Conservation (phyloP, 371 early-diverging fungal genomes). For the Mortierella sp. region DNA sequence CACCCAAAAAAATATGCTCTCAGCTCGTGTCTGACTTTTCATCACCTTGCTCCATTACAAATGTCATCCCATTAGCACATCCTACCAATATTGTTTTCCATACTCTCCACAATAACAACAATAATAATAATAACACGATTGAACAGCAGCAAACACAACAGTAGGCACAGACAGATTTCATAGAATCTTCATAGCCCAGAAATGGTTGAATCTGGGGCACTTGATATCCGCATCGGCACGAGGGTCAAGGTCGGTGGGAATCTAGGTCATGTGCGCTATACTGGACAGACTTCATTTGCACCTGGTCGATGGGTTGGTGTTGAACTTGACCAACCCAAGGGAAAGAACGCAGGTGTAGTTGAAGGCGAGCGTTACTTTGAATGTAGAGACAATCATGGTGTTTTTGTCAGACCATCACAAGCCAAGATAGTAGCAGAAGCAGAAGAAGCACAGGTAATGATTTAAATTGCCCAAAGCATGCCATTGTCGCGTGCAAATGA, state of each 20-base stretch:
- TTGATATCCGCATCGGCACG: constrained; percentile 62
- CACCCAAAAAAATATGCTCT: constrained; percentile 4
- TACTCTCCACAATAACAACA: background rate
- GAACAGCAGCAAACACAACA: background rate
- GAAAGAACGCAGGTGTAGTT: constrained; percentile 87
- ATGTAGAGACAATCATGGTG: constrained; percentile 76
- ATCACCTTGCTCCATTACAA: background rate
- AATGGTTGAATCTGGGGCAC: constrained; percentile 38
- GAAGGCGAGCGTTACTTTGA: constrained; percentile 87
- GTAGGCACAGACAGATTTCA: background rate
- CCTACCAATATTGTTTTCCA: background rate
- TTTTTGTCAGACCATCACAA: constrained; percentile 86
- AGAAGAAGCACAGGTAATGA: constrained; percentile 15
- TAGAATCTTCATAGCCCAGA: background rate
- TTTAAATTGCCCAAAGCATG: background rate
- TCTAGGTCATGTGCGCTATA: constrained; percentile 73
- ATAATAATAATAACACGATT: background rate
- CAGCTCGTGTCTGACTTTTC: constrained; percentile 12
- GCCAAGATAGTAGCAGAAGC: constrained; percentile 61
- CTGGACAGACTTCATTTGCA: constrained; percentile 79
- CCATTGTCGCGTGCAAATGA: background rate
- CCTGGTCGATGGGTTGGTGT: constrained; percentile 87
- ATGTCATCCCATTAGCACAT: background rate
- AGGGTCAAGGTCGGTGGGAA: constrained; percentile 76
- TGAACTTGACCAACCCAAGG: constrained; percentile 76